Percentiles rank a stretch among this genome's conserved stretches.
Conservation (phyloP, 2,329 filamentous ascomycete genomes). For the Hymenoscyphus repandus region DNA sequence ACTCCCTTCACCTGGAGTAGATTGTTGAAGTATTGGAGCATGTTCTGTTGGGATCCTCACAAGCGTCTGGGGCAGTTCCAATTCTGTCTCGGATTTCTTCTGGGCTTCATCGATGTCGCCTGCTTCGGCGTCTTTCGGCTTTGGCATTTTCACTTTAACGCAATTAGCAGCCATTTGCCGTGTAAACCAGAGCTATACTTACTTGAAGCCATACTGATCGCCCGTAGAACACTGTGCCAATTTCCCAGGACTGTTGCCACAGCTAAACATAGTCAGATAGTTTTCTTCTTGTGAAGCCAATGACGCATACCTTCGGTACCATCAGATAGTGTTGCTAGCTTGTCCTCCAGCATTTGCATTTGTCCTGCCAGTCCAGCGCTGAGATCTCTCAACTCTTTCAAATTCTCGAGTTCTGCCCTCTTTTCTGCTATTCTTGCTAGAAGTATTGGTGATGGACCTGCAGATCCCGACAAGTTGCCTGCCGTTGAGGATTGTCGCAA, state of each 20-base stretch:
- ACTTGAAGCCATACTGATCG: conserved; percentile 85
- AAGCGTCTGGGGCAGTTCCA: conserved; percentile 71
- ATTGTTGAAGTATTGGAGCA: conserved; percentile 52
- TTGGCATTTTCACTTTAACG: conserved; percentile 61
- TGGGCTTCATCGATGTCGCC: conserved; percentile 39
- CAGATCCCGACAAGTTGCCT: conserved; percentile 34
- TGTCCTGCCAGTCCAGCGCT: conserved; percentile 73
- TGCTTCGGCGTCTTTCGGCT: conserved; percentile 43
- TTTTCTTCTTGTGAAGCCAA: background rate
- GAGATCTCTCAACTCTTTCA: conserved; percentile 72
- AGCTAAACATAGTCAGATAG: conserved; percentile 41
- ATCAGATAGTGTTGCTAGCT: conserved; percentile 70
- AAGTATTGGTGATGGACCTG: conserved; percentile 63
- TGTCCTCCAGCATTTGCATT: conserved; percentile 76
- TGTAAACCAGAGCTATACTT: conserved; percentile 32
- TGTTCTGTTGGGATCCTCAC: conserved; percentile 83
- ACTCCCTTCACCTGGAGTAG: conserved; percentile 9
- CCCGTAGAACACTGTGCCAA: conserved; percentile 81
- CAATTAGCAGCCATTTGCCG: conserved; percentile 15
- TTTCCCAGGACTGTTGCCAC: conserved; percentile 81
- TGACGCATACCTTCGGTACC: conserved; percentile 65
- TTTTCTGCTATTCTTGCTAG: conserved; percentile 78
- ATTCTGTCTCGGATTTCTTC: conserved; percentile 30
- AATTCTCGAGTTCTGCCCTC: conserved; percentile 73
- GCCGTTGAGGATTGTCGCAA: conserved; percentile 58